Base-by-base conservation (phyloP, 495 filamentous ascomycete genomes). In the Hypoxylon lienhwacheense region DNA sequence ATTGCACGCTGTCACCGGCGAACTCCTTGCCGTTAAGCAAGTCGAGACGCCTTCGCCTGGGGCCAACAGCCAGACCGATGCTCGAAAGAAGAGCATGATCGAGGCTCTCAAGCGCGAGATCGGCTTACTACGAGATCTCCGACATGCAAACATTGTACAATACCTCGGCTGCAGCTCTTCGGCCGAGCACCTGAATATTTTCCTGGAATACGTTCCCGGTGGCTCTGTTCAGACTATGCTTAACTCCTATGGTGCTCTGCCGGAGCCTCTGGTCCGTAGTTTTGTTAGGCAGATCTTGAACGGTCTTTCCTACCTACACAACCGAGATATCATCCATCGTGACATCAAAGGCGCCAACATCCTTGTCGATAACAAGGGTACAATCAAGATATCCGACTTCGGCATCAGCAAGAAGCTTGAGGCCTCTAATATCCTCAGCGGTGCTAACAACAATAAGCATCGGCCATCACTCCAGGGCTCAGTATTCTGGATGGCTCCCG, bases 301-400 rank as follows among this genome's bases (percentile, higher is more conserved):
- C 3, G 93, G 93, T 53, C 82, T 99, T n/a, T 90, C 87, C 14
- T 99, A 97, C 70, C 83, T 99, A 14, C 93, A 99, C 68, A 88
- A 86, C 68, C 82, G 85, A 45, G 91, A 96, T 63, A 97, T 99
- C 70, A 97, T 99, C 64, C 93, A 99, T 69, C 88, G 93, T 46
- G 93, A 99, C 71, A 97, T 97, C 79, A 97, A 97, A 73, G 92
- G 92, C 42, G 92, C 92, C 66, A 99, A 99, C 67, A 92, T 99
- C 56, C 87, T 99, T 15, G 93, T 99, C 40, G 93, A 99, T 73
- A 97, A 97, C 77, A 97, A 97, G 69, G 93, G 93, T 32, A 90
- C 90, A 33, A 95, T 99, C 77, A 99, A 99, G 72, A 99, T 99
- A 46, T 97, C 92, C 14, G 93, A 99, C 77, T 99, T 99, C 62